Conservation (phyloP, 2,329 filamentous ascomycete genomes). For the Exserohilum turcica region DNA sequence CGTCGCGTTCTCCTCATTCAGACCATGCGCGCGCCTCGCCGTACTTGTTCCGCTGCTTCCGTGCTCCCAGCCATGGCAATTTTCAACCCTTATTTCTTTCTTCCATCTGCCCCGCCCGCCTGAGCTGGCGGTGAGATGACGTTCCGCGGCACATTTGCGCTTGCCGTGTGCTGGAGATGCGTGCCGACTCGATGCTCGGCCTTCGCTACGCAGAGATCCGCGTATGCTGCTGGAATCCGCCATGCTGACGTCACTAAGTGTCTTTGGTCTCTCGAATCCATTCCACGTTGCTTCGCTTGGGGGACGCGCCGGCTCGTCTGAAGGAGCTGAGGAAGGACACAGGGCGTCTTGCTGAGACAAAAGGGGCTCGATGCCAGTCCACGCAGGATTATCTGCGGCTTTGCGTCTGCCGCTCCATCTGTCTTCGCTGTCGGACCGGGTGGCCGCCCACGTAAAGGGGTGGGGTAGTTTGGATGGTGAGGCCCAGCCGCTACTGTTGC, state of each 20-base stretch:
- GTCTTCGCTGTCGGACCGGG: not conserved
- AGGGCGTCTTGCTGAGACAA: not conserved
- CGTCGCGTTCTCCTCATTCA: conserved; percentile 28
- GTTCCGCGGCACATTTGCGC: not conserved
- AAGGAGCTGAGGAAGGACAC: no score
- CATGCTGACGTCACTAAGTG: conserved; percentile 26
- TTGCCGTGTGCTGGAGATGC: no score
- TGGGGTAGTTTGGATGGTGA: not conserved
- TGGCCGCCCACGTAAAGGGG: conserved; percentile 6
- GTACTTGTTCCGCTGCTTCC: not conserved
- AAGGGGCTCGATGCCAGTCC: conserved; percentile 3
- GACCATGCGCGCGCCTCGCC: conserved; percentile 21
- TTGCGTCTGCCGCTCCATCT: conserved; percentile 2
- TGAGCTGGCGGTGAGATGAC: not conserved
- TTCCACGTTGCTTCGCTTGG: conserved; percentile 21
- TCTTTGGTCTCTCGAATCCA: conserved; percentile 26
- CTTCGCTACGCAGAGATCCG: conserved; percentile 11
- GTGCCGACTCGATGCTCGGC: not conserved
- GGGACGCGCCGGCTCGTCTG: not conserved
- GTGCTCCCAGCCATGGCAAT: conserved; percentile 8
- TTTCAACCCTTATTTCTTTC: not conserved
- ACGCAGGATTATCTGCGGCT: not conserved
- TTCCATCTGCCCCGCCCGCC: not conserved
- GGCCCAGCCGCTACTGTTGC: not conserved
- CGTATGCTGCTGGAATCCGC: conserved; percentile 15